Conservation (phyloP, 225 moss, liverwort and hornwort species). For the Antitrichia curtipendula region DNA sequence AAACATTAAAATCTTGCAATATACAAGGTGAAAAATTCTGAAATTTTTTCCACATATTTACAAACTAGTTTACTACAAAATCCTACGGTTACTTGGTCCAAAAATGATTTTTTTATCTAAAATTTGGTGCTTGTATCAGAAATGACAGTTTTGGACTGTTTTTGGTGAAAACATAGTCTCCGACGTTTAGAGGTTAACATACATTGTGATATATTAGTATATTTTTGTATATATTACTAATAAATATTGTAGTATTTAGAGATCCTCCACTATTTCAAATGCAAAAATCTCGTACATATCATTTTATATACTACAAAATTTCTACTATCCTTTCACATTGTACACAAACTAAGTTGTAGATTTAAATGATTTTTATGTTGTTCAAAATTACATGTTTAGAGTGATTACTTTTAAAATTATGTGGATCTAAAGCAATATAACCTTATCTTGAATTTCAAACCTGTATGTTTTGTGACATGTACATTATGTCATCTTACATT, state of each 20-base stretch:
- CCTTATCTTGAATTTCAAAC: background rate
- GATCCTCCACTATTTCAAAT: background rate
- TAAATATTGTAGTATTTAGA: background rate
- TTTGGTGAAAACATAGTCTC: too few relatives aligned
- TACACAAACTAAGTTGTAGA: background rate
- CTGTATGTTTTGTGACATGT: fast-evolving
- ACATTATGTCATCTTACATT: background rate
- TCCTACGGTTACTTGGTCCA: too few relatives aligned
- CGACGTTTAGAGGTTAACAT: too few relatives aligned
- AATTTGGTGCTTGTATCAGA: too few relatives aligned
- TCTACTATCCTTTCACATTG: fast-evolving
- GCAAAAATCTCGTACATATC: fast-evolving
- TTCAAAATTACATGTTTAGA: background rate
- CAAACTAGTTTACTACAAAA: too few relatives aligned
- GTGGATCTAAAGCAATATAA: background rate
- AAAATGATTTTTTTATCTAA: too few relatives aligned
- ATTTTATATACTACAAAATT: background rate
- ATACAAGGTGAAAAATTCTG: too few relatives aligned
- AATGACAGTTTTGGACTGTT: too few relatives aligned
- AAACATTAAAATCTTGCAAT: too few relatives aligned
- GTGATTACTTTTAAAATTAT: too few relatives aligned
- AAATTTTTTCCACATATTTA: too few relatives aligned
- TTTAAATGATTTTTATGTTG: background rate
- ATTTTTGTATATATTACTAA: background rate
- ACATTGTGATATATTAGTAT: background rate